Evolutionary conservation across 2,329 filamentous ascomycete species (phyloP), one percentile per base, ranked within the genome.

Genomic region (Fusarium neocosmosporiellum): DNA sequence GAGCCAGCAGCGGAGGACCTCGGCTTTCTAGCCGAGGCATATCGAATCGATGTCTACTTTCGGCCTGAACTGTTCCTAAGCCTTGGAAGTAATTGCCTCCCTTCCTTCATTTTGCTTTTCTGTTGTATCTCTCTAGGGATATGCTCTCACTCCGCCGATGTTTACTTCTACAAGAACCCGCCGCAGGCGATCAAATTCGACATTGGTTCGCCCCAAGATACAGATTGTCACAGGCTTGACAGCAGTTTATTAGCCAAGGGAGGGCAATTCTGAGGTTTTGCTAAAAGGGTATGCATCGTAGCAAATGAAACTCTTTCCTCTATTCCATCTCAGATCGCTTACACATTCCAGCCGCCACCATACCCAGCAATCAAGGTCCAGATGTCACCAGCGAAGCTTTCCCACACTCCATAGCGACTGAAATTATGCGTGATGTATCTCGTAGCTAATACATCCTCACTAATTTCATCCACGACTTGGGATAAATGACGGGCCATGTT

Each of bases 41-140:
- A 27, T 27, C 24, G 5, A 48, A 18, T 2, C 24, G 22, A 27
- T 24, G 24, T 22, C 4, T 18, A 10, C 43, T 27, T n/a, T n/a
- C 22, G 16, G 22, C 5, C 14, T 18, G 5, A 18, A 9, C 24
- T 24, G 3, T 24, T 29, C 43, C 24, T 48, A 5, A 11, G 24
- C 9, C 43, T 27, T 16, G 5, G 0, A 10, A 16, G 1, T 8
- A 2, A 7, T 33, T 43, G 4, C 1, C 13, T 24, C 16, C 2
- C 7, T 24, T 24, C 2, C 2, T 43, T n/a, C 3, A 16, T 5
- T 24, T 24, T 13, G 5, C n/a, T 16, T 24, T 7, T 9, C 7
- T 43, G 4, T 5, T 8, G 4, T 24, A 9, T 43, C 39, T 24
- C 20, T 43, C 39, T 14, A 8, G 13, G 7, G 39, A 16, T 2